phyloP scores from a whole-genome alignment of 148 eudicot species.

The Rhododendron simsii region DNA sequence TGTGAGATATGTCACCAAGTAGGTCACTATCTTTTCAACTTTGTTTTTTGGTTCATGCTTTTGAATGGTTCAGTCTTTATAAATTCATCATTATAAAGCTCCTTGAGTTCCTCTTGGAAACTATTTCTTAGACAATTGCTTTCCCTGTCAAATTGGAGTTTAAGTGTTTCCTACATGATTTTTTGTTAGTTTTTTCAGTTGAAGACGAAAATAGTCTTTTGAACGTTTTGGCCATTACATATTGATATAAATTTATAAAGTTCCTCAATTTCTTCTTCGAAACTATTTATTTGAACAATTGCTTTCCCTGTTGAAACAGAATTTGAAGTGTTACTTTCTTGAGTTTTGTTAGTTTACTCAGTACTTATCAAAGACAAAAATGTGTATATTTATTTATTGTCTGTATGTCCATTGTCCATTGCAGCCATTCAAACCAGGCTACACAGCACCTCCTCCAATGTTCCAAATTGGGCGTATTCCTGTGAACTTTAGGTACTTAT shows the following conservation, averaged over 20 bases:
- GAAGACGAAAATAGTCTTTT: neutral
- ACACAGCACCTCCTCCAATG: constrained; percentile 89
- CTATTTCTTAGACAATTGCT: neutral
- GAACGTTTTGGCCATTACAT: neutral
- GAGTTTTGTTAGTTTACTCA: neutral
- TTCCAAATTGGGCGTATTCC: constrained; percentile 59
- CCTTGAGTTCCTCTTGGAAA: neutral
- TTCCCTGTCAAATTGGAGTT: neutral
- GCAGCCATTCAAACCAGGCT: constrained; percentile 82
- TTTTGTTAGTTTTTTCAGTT: neutral
- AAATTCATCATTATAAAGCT: neutral
- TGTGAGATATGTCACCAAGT: constrained; percentile 94
- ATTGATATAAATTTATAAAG: neutral
- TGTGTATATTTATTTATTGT: neutral
- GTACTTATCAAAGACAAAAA: neutral
- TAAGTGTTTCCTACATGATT: neutral
- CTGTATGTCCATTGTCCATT: constrained; percentile 1
- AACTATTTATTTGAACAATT: neutral
- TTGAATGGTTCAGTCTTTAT: neutral
- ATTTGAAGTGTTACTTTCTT: neutral
- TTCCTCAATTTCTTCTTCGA: neutral
- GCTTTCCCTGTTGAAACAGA: neutral
- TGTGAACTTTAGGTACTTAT: constrained; percentile 53
- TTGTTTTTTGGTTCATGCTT: neutral
- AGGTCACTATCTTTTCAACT: constrained; percentile 1